Evolutionary conservation across 257 asterid genomes (phyloP).

Genomic region (Thymus mandschuricus): DNA sequence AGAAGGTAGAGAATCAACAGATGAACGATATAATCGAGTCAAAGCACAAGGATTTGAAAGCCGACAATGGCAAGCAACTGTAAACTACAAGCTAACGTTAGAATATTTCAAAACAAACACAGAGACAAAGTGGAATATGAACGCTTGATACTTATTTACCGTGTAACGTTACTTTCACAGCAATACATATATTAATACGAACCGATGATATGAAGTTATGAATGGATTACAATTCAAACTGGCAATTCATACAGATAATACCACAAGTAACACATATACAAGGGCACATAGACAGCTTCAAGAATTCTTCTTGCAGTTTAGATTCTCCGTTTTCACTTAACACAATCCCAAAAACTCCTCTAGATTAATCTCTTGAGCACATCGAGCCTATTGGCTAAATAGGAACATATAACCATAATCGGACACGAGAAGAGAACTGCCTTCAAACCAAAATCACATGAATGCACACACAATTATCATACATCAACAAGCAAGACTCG

Average conservation of each 20-base stretch:
- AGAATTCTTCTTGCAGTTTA: not conserved
- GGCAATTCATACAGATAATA: not conserved
- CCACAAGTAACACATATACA: not conserved
- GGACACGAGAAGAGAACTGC: not conserved
- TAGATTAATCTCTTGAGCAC: not conserved
- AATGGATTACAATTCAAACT: not conserved
- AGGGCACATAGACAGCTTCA: conserved; percentile 8
- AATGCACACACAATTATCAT: not conserved
- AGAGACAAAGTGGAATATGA: not conserved
- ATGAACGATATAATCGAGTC: not conserved
- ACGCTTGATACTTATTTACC: not conserved
- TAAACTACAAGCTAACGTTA: not conserved
- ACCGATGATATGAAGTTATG: not conserved
- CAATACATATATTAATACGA: not conserved
- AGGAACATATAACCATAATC: not conserved
- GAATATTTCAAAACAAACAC: not conserved
- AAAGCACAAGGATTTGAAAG: conserved; percentile 1
- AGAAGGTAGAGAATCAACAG: not conserved
- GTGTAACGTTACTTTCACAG: not conserved
- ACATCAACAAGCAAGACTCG: not conserved
- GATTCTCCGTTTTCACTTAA: not conserved
- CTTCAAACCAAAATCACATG: conserved; percentile 1
- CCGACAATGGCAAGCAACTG: not conserved
- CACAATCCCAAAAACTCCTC: conserved; percentile 4
- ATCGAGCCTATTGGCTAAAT: not conserved